These are phyloP conservation scores for Trichoderma aggressivum DNA, from an alignment of 2,329 filamentous ascomycete species.

Conservation along the genomic window DNA sequence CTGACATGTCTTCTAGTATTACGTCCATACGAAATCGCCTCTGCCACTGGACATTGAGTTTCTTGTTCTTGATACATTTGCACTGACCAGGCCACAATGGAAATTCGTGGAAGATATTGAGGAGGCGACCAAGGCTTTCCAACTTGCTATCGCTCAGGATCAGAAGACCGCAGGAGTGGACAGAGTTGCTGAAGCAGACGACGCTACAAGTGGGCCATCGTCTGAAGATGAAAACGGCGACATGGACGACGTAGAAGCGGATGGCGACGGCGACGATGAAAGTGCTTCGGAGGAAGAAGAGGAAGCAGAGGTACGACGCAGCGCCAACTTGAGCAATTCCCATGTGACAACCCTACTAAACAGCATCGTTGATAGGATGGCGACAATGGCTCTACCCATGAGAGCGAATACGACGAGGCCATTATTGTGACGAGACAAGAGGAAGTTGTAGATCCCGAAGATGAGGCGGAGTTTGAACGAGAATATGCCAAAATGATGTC, in stretches of 20 bases:
- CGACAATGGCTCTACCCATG: slow-evolving; percentile 47
- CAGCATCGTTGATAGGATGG: slow-evolving; percentile 45
- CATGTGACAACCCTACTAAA: slow-evolving; percentile 46
- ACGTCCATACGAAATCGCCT: slow-evolving; percentile 84
- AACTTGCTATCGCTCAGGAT: slow-evolving; percentile 83
- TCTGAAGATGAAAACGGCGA: slow-evolving; percentile 75
- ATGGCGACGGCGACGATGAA: slow-evolving; percentile 58
- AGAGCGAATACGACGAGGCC: slow-evolving; percentile 72
- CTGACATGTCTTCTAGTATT: slow-evolving; percentile 59
- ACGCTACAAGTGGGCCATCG: slow-evolving; percentile 64
- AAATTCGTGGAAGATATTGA: slow-evolving; percentile 76
- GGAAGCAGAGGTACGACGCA: slow-evolving; percentile 50
- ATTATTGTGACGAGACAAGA: slow-evolving; percentile 90
- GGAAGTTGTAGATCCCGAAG: slow-evolving; percentile 86
- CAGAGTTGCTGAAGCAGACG: slow-evolving; percentile 67
- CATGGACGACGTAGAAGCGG: slow-evolving; percentile 60
- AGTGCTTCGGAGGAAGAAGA: slow-evolving; percentile 61
- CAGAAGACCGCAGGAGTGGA: slow-evolving; percentile 76
- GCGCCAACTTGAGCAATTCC: not conserved
- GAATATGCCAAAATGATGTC: slow-evolving; percentile 99
- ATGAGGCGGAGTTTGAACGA: slow-evolving; percentile 94
- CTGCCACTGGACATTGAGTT: slow-evolving; percentile 98
- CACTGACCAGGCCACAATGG: slow-evolving; percentile 85
- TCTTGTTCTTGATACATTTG: slow-evolving; percentile 87
- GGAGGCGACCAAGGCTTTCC: slow-evolving; percentile 79